Evolutionary conservation across 108 stramenopile genomes (phyloP), one percentile per base, ranked within the genome.

Genomic region (Ochromonas danica): DNA sequence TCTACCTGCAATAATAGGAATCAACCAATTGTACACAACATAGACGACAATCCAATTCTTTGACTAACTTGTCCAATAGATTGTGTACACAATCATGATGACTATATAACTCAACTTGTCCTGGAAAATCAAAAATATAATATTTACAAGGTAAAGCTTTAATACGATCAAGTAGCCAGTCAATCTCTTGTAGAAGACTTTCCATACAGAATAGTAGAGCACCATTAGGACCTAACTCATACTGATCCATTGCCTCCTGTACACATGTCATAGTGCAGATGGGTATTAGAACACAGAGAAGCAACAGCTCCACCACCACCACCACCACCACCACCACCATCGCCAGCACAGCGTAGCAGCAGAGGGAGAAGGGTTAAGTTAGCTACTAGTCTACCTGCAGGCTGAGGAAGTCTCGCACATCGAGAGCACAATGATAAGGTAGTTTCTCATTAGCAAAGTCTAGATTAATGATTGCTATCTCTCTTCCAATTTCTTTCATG

Each of bases 71-170:
- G 30, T 87, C 63, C 30, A 97, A 81, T 2, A 97, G 62, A 28
- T 85, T 80, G 38, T 88, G 89, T 0, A 98, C 85, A 33, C 88
- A 84, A 14, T 79, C 85, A 31, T 89, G 86, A 81, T 99, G 96
- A 27, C 96, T 94, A 74, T 92, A 97, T 43, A 99, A 79, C 85
- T 99, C 98, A 61, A 95, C 86, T 85, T 99, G 98, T 30, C 98
- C 98, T 1, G 98, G 98, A 40, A 94, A 88, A 84, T 99, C 98
- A 43, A 99, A 90, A 1, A 99, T 79, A 25, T 97, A 67, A 82
- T 99, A 98, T 1, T 82, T 25, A 42, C 14, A 77, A 27, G 40
- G 22, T 33, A 84, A 35, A 10, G 74, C 84, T 0, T 51, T 40
- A 1, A 90, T 57, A 27, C 61, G 74, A 17, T 89, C 84, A 27